Evolutionary conservation across 176 grass and related monocot genomes (phyloP).

Genomic region (Bothriochloa decipiens): DNA sequence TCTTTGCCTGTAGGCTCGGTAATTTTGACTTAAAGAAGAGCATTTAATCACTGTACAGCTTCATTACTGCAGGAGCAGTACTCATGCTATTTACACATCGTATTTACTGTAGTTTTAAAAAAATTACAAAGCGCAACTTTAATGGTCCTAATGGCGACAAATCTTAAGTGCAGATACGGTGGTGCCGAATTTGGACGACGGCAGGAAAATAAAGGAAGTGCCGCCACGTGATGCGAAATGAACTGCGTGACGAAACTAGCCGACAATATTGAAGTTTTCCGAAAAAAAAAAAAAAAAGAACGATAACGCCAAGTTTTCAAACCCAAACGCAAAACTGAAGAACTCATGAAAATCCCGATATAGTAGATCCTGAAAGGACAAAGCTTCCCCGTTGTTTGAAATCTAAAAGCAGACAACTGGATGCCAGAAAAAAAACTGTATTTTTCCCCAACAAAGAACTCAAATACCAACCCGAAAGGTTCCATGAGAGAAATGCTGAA

Average conservation of each 20-base stretch:
- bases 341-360: background rate
- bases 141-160: slow-evolving; percentile 24
- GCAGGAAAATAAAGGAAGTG: background rate
- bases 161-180: background rate
- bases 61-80: background rate
- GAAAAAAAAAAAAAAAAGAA: too few relatives aligned
- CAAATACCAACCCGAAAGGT: background rate
- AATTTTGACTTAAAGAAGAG: background rate
- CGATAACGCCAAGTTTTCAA: slow-evolving; percentile 9
- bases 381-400: background rate
- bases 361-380: background rate
- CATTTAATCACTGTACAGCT: slow-evolving; percentile 11
- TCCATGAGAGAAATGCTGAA: background rate
- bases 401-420: background rate
- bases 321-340: slow-evolving; percentile 21
- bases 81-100: background rate
- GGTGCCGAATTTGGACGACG: slow-evolving; percentile 19
- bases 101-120: background rate
- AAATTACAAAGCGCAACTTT: slow-evolving; percentile 6
- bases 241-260: slow-evolving; percentile 22
- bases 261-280: background rate
- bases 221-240: slow-evolving; percentile 27
- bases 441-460: background rate
- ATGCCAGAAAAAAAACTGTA: background rate
- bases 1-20: background rate